Evolutionary conservation across 441 rosid genomes (phyloP), one percentile per base, ranked within the genome.

Genomic region (Erodium moschatum): DNA sequence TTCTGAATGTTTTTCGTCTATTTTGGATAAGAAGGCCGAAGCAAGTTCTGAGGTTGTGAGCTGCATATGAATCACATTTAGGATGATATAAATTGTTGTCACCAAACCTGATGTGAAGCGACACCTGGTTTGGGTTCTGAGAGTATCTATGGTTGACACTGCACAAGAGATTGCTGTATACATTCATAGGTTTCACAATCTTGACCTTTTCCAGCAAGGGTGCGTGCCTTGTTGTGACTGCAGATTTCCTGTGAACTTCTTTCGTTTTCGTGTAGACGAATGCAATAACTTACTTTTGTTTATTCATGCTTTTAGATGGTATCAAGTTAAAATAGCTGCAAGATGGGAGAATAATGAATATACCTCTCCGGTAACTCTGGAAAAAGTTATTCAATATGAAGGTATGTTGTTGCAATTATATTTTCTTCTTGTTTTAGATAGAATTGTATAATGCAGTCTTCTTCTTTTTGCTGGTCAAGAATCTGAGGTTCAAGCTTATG

Each of bases 151-250:
- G 20, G 67, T 75, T 73, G 78, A 70, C 58, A 70, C 69, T 0
- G 68, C 65, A 33, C 78, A 75, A 68, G 78, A 75, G 69, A 75
- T 75, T 61, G 78, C 74, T 54, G 67, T 75, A 50, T 75, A 75
- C 78, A 52, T 75, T 42, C 78, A 75, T 56, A 70, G 74, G 68
- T 75, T 75, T 70, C 78, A 75, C 74, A 75, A 75, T 60, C 62
- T 75, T 64, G 78, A 75, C 67, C 78, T 75, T 70, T 67, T 75
- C 54, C 74, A 75, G 19, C 74, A 75, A 67, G 78, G 78, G 78
- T 75, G 63, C 16, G 62, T 16, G 24, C 21, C 16, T 18, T 54
- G 20, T 54, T 54, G 20, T 54, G 6, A 19, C 16, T 54, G 9
- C 21, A n/a, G 20, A 54, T 54, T 52, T 52, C 21, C 3, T 54